These are phyloP conservation scores for Leersia perrieri DNA, from an alignment of 176 grass and related monocot genomes.

Conservation along the genomic window DNA sequence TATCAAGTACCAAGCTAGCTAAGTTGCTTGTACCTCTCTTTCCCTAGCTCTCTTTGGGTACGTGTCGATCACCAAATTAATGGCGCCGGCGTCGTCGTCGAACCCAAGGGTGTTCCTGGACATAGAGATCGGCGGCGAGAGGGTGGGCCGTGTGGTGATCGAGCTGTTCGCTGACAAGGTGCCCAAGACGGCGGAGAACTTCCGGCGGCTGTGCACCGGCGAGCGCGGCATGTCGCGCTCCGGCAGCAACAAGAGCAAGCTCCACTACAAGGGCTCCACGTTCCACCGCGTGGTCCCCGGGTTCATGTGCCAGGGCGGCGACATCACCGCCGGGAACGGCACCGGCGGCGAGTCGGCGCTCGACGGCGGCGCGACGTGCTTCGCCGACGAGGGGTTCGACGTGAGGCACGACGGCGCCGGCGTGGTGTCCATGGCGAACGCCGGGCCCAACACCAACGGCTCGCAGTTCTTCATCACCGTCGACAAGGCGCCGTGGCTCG, in stretches of 20 bases:
- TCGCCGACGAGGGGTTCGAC: constrained; percentile 42
- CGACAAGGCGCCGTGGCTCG: constrained; percentile 45
- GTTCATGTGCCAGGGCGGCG: constrained; percentile 68
- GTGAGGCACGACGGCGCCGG: constrained; percentile 31
- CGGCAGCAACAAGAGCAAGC: not conserved
- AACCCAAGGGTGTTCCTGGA: constrained; percentile 48
- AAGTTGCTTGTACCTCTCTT: not conserved
- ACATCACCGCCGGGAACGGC: constrained; percentile 47
- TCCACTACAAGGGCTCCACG: constrained; percentile 41
- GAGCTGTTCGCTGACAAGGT: constrained; percentile 43
- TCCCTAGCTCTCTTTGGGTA: not conserved
- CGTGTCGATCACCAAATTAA: too few relatives aligned
- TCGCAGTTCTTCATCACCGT: constrained; percentile 67
- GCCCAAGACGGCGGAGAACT: constrained; percentile 47
- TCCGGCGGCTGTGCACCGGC: constrained; percentile 53
- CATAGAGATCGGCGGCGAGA: constrained; percentile 17
- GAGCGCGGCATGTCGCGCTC: not conserved
- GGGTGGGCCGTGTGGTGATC: constrained; percentile 35
- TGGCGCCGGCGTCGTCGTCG: not conserved
- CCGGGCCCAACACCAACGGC: constrained; percentile 58
- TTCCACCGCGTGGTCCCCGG: constrained; percentile 61
- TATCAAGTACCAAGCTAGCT: not conserved
- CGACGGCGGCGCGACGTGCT: not conserved
- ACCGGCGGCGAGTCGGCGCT: constrained; percentile 49
- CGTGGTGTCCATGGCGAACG: constrained; percentile 60